These are phyloP conservation scores for Aspergillus quadrilineatus DNA, from an alignment of 2,329 filamentous ascomycete genomes.

Conservation along the genomic window DNA sequence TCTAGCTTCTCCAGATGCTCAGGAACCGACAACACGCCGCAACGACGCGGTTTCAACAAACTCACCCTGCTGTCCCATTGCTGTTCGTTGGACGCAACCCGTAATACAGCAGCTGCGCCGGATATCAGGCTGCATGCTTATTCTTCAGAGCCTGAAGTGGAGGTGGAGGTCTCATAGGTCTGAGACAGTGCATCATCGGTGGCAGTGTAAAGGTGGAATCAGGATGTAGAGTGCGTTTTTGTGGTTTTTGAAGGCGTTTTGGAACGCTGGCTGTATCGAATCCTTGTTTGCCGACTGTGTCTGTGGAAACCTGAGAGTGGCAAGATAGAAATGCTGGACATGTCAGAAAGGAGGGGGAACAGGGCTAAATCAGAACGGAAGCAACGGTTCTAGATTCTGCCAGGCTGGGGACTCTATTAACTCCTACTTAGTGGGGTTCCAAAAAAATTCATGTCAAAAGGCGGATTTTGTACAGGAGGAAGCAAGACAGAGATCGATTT, in stretches of 20 bases:
- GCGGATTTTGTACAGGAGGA: background rate
- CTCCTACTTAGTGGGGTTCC: background rate
- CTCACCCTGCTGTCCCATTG: constrained; percentile 59
- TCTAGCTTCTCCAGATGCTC: constrained; percentile 52
- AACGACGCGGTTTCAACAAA: constrained; percentile 57
- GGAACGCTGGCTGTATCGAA: constrained; percentile 23
- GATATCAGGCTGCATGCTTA: constrained; percentile 60
- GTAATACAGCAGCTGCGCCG: constrained; percentile 64
- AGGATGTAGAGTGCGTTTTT: constrained; percentile 49
- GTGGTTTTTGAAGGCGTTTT: constrained; percentile 46
- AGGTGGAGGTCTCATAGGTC: constrained; percentile 42
- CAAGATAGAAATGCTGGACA: background rate
- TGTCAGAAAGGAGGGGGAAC: background rate
- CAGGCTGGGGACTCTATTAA: background rate
- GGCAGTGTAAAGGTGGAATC: constrained; percentile 45
- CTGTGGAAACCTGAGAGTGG: background rate
- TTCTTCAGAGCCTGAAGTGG: constrained; percentile 39
- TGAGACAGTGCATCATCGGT: constrained; percentile 46
- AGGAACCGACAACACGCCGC: constrained; percentile 52
- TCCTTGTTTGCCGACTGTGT: constrained; percentile 1
- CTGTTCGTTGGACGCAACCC: constrained; percentile 57
- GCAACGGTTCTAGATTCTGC: background rate
- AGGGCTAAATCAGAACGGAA: background rate
- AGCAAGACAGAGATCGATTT: constrained; percentile 19
- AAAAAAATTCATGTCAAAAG: background rate